These are phyloP conservation scores for Clohesyomyces aquaticus DNA, from an alignment of 495 filamentous ascomycete genomes.

Conservation along the genomic window DNA sequence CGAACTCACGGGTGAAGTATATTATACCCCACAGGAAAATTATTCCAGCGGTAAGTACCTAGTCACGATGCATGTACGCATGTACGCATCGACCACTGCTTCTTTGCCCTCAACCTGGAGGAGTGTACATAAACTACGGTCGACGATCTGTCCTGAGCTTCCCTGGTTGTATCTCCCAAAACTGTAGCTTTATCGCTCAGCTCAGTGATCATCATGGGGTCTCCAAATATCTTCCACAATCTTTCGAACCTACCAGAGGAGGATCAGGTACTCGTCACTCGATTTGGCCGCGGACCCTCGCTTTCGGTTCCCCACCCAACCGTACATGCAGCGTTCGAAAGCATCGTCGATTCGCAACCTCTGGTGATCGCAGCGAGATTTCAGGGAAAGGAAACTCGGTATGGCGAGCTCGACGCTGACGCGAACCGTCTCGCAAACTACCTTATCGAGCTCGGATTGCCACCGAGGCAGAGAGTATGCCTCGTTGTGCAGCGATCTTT, in stretches of 20 bases:
- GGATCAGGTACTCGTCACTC: constrained; percentile 20
- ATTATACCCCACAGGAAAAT: not conserved
- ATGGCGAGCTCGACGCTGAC: constrained; percentile 22
- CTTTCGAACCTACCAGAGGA: constrained; percentile 8
- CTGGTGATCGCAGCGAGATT: constrained; percentile 16
- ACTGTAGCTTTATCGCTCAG: not conserved
- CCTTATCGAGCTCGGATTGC: constrained; percentile 23
- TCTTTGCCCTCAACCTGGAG: not conserved
- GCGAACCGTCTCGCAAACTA: constrained; percentile 29
- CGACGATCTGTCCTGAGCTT: not conserved
- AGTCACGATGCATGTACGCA: not conserved
- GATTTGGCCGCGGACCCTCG: constrained; percentile 20
- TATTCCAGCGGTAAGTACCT: constrained; percentile 5
- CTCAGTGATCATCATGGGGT: constrained; percentile 10
- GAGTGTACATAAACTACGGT: constrained; percentile 11
- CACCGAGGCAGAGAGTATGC: constrained; percentile 26
- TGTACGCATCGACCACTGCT: constrained; percentile 2
- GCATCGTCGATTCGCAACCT: constrained; percentile 24
- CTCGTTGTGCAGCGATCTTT: constrained; percentile 30
- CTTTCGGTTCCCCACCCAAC: constrained; percentile 2
- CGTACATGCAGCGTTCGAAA: constrained; percentile 26
- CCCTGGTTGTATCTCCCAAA: not conserved
- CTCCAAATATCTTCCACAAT: constrained; percentile 18
- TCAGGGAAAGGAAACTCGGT: constrained; percentile 2
- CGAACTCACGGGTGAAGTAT: no score